Percentiles rank a stretch among this genome's conserved stretches.
Evolutionary conservation across 192 early-diverging fungal genomes (phyloP).

Genomic region (Polychytrium aggregatum): DNA sequence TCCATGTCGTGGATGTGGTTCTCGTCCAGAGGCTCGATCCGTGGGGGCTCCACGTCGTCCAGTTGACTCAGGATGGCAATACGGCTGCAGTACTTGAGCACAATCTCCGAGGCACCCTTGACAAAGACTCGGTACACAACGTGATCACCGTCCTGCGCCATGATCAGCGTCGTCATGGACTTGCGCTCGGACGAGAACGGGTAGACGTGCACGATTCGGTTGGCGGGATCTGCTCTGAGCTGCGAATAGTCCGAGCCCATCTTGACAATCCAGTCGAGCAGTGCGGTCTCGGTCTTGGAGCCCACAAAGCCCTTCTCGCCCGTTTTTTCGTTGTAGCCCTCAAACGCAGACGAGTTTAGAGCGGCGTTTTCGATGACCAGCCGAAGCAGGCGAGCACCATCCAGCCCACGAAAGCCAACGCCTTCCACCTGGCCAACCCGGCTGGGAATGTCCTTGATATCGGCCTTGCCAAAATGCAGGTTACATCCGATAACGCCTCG

Average conservation of each 20-base stretch:
- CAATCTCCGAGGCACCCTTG: no score
- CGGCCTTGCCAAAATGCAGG: no score
- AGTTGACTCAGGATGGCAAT: no score
- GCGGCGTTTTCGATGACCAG: slow-evolving; percentile 41
- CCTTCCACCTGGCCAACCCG: slow-evolving; percentile 5
- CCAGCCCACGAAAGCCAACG: slow-evolving; percentile 25
- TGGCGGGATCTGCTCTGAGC: slow-evolving; percentile 49
- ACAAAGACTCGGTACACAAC: slow-evolving; percentile 62
- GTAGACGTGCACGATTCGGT: slow-evolving; percentile 56
- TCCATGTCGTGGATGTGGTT: slow-evolving; percentile 8
- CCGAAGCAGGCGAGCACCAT: no score
- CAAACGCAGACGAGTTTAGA: slow-evolving; percentile 73
- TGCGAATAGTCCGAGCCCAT: slow-evolving; percentile 50
- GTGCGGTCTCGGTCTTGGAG: slow-evolving; percentile 90
- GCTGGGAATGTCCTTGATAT: slow-evolving; percentile 32
- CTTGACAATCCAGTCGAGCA: slow-evolving; percentile 68
- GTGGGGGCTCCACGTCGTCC: slow-evolving; percentile 20
- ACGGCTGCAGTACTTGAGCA: no score
- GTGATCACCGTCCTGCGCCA: slow-evolving; percentile 21
- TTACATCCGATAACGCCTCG: slow-evolving; percentile 69
- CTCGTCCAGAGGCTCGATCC: slow-evolving; percentile 16
- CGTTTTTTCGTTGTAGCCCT: slow-evolving; percentile 9
- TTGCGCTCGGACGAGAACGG: slow-evolving; percentile 92
- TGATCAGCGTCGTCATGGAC: slow-evolving; percentile 79
- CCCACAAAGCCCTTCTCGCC: slow-evolving; percentile 49